Conservation (phyloP, 768 basidiomycete species). For the Kwoniella sp. region DNA sequence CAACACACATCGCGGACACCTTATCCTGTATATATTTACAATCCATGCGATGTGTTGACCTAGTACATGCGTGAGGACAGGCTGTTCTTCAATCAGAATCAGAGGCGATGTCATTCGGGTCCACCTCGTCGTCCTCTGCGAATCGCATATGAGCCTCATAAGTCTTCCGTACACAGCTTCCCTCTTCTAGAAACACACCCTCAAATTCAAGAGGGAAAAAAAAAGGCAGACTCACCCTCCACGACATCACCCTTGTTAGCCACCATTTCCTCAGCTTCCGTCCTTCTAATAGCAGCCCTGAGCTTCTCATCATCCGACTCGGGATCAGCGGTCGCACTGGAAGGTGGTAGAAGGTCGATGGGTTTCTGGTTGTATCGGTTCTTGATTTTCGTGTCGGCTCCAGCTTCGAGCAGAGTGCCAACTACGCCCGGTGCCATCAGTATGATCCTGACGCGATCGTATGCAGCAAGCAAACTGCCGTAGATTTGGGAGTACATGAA, state of each 20-base stretch:
- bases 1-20: too few relatives aligned
- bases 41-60: conserved; percentile 2
- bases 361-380: conserved; percentile 69
- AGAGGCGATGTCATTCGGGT: conserved; percentile 47
- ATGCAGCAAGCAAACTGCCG: neutral
- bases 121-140: conserved; percentile 41
- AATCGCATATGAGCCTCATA: neutral
- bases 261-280: conserved; percentile 60
- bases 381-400: conserved; percentile 73
- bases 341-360: conserved; percentile 62
- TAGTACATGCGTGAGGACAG: neutral
- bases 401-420: conserved; percentile 67
- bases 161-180: too few relatives aligned
- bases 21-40: conserved; percentile 9
- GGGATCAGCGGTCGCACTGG: conserved; percentile 17
- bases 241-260: conserved; percentile 68
- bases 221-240: conserved; percentile 58
- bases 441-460: too few relatives aligned
- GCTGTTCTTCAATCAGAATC: conserved; percentile 34
- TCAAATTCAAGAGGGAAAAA: neutral
- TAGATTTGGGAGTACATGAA: too few relatives aligned
- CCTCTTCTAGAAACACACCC: too few relatives aligned
- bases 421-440: conserved; percentile 17
- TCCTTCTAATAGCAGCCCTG: conserved; percentile 61
- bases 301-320: conserved; percentile 61